phyloP scores from a whole-genome alignment of 163 green algal genomes.

The Chlamydomonas reinhardtii region DNA sequence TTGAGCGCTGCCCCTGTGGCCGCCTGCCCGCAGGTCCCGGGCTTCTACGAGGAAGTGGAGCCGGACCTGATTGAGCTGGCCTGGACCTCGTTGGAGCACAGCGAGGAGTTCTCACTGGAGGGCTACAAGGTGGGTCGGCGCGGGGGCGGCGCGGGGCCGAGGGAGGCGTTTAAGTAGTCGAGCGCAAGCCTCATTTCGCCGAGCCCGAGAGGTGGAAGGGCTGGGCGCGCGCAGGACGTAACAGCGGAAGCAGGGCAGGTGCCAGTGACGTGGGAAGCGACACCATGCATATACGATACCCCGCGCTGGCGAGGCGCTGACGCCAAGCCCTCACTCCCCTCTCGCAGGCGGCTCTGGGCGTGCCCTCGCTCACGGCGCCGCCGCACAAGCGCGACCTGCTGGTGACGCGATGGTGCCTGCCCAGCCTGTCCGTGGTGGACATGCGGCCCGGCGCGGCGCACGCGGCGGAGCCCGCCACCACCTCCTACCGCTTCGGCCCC shows the following conservation, averaged over 20 bases:
- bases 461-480: slow-evolving; percentile 15
- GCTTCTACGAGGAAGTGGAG: slow-evolving; percentile 79
- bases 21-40: slow-evolving; percentile 69
- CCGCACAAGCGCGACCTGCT: slow-evolving; percentile 77
- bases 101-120: slow-evolving; percentile 81
- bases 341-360: slow-evolving; percentile 76
- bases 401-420: slow-evolving; percentile 87
- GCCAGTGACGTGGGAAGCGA: no score
- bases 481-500: slow-evolving; percentile 84
- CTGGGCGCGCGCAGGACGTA: no score
- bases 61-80: slow-evolving; percentile 75
- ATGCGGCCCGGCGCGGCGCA: slow-evolving; percentile 57
- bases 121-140: slow-evolving; percentile 63
- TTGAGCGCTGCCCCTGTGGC: no score
- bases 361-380: slow-evolving; percentile 66
- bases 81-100: slow-evolving; percentile 69
- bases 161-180: no score
- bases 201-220: no score
- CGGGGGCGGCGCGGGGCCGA: background rate
- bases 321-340: no score
- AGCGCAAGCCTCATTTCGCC: no score
- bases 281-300: no score
- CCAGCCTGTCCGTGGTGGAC: slow-evolving; percentile 87
- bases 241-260: no score
- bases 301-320: no score